Base-by-base conservation (phyloP, 2,329 filamentous ascomycete species). In the Alternaria gansuensis region DNA sequence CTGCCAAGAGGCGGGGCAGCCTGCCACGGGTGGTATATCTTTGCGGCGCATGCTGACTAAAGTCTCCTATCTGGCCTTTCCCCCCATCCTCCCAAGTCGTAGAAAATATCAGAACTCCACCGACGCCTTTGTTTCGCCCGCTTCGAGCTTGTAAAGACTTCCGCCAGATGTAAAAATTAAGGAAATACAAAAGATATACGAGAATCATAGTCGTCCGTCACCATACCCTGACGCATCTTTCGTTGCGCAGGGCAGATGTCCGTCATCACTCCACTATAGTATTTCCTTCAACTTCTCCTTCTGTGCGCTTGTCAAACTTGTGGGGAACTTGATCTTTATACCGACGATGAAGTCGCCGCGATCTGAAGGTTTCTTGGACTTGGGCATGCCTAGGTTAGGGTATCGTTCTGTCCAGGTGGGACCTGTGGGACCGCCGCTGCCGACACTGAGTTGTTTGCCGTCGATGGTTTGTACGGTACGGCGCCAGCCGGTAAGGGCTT, bases 391-490 rank as follows among this genome's bases (percentile, higher is more conserved):
- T n/a, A 91, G 83, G 5, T 87, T 85, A 0, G 95, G 95, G 75
- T 91, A 99, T 31, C 84, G 83, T 66, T 97, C 93, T 69, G 88
- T 88, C 76, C 88, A 91, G 11, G 90, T 92, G 0, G 94, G 93
- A 57, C 90, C 89, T 6, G 94, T 98, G 1, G 94, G 94, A 0
- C 93, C 94, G 5, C 84, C 81, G 77, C 93, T 93, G 43, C 91
- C 87, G 37, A 98, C 85, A 51, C 83, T 87, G 67, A 99, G 82
- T 71, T 93, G 90, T 75, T 91, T 93, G 68, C 91, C 91, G 72
- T 99, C 95, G 69, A 99, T 98, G 9, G 94, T 99, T 31, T 88
- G 87, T 23, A 99, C 88, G n/a, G 91, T 96, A 53, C 91, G 88
- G 69, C 87, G 90, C 95, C 95, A 99, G 58, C 95, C 95, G 0